Evolutionary conservation across 2,329 filamentous ascomycete genomes (phyloP).

Genomic region (Acephala macrosclerotiorum): DNA sequence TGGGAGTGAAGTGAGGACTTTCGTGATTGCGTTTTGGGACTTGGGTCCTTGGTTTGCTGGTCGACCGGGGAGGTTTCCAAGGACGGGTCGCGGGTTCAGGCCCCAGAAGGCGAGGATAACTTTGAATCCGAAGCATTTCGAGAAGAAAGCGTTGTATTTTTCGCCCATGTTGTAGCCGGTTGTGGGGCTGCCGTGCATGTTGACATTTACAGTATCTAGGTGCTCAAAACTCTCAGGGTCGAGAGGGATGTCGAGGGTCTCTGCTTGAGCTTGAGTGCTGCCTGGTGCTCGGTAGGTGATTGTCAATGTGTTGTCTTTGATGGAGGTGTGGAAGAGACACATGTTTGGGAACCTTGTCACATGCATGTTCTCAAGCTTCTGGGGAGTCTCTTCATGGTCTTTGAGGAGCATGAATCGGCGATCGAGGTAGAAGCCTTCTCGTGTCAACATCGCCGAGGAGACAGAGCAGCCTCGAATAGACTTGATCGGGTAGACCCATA

Average conservation of each 20-base stretch:
- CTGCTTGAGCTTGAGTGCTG: conserved; percentile 11
- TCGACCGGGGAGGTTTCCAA: conserved; percentile 54
- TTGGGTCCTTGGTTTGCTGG: conserved; percentile 30
- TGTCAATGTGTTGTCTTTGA: conserved; percentile 51
- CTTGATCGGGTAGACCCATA: conserved; percentile 80
- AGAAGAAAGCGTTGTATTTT: conserved; percentile 71
- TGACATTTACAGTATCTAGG: conserved; percentile 58
- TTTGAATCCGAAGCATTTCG: conserved; percentile 67
- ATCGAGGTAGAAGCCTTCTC: conserved; percentile 71
- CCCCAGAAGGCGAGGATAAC: conserved; percentile 72
- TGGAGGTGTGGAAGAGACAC: conserved; percentile 68
- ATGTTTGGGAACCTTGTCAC: conserved; percentile 64
- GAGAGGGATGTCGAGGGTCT: conserved; percentile 62
- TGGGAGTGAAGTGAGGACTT: conserved; percentile 32
- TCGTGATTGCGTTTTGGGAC: conserved; percentile 19
- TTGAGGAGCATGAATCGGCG: conserved; percentile 75
- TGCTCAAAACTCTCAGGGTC: conserved; percentile 53
- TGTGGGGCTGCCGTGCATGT: conserved; percentile 66
- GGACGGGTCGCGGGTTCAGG: conserved; percentile 61
- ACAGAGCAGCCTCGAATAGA: conserved; percentile 69
- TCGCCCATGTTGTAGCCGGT: conserved; percentile 69
- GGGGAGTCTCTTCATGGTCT: conserved; percentile 48
- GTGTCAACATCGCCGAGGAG: conserved; percentile 58
- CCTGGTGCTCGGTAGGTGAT: conserved; percentile 48
- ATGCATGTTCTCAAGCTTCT: conserved; percentile 63